Conservation (phyloP, 768 basidiomycete genomes). For the Lentinula raphanica region DNA sequence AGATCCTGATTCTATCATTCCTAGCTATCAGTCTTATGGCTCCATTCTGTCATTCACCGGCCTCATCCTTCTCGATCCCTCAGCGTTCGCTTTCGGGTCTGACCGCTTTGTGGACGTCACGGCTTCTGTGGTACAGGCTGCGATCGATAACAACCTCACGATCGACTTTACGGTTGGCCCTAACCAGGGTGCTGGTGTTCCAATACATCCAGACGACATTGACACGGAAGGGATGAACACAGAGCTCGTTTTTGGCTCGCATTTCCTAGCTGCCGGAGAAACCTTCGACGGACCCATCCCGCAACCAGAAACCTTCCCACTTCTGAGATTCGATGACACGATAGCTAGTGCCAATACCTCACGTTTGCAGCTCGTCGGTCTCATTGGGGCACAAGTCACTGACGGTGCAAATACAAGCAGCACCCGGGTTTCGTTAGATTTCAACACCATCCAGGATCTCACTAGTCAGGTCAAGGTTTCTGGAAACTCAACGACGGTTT, state of each 20-base stretch:
- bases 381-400: slow-evolving; percentile 11
- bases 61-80: slow-evolving; percentile 12
- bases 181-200: slow-evolving; percentile 13
- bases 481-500: slow-evolving; percentile 5
- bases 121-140: slow-evolving; percentile 9
- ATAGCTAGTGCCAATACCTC: slow-evolving; percentile 12
- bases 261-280: slow-evolving; percentile 9
- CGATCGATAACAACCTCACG: slow-evolving; percentile 11
- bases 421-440: slow-evolving; percentile 11
- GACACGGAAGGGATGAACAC: slow-evolving; percentile 15
- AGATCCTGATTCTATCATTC: not conserved
- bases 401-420: slow-evolving; percentile 9
- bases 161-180: slow-evolving; percentile 14
- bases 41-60: not conserved
- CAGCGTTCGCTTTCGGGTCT: slow-evolving; percentile 14
- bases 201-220: slow-evolving; percentile 10
- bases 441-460: slow-evolving; percentile 13
- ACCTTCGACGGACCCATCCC: slow-evolving; percentile 9
- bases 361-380: slow-evolving; percentile 9
- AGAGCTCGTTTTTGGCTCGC: slow-evolving; percentile 13
- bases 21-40: slow-evolving; percentile 5
- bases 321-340: slow-evolving; percentile 7
- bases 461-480: slow-evolving; percentile 9
- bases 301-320: slow-evolving; percentile 9
- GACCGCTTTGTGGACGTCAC: slow-evolving; percentile 12